A percentile compares a stretch with the other conserved stretches of the same genome.
These are phyloP conservation scores for Linum usitatissimum DNA, from an alignment of 345 rosid genomes.

Conservation along the genomic window DNA sequence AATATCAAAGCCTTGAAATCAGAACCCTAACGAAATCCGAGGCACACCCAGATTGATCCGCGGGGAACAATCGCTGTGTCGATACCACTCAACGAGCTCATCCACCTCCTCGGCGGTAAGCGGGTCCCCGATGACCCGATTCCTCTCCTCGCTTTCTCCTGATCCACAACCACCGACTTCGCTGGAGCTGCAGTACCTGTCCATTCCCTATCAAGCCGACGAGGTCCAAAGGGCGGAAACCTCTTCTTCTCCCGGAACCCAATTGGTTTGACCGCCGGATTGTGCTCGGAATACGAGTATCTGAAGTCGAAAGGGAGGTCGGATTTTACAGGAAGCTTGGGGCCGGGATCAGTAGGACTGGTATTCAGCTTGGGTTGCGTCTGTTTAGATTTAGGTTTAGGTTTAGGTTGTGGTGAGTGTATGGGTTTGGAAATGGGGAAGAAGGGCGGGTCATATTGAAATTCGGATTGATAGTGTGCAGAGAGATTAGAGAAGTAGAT, in stretches of 20 bases:
- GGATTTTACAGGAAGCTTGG: slow-evolving; percentile 22
- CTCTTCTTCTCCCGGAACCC: slow-evolving; percentile 81
- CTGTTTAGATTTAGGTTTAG: background rate
- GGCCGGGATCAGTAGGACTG: background rate
- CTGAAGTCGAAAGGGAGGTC: slow-evolving; percentile 78
- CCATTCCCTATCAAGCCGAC: slow-evolving; percentile 71
- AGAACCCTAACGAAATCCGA: slow-evolving; percentile 11
- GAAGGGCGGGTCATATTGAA: slow-evolving; percentile 18
- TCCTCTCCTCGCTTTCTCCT: slow-evolving; percentile 36
- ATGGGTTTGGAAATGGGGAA: slow-evolving; percentile 11
- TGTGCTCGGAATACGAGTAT: slow-evolving; percentile 68
- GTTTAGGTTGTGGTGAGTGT: slow-evolving; percentile 8
- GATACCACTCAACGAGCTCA: slow-evolving; percentile 66
- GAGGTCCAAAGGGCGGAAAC: slow-evolving; percentile 88
- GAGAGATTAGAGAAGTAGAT: slow-evolving; percentile 3
- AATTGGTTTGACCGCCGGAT: slow-evolving; percentile 45
- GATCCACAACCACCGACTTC: slow-evolving; percentile 22
- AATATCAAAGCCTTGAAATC: background rate
- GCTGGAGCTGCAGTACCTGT: slow-evolving; percentile 62
- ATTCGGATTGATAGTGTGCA: slow-evolving; percentile 9
- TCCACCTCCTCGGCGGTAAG: slow-evolving; percentile 56
- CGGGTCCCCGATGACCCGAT: slow-evolving; percentile 43
- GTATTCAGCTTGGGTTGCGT: background rate
- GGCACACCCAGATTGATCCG: slow-evolving; percentile 71
- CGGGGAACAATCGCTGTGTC: slow-evolving; percentile 70